Evolutionary conservation across 495 filamentous ascomycete species (phyloP).

Genomic region (Talaromyces adpressus): DNA sequence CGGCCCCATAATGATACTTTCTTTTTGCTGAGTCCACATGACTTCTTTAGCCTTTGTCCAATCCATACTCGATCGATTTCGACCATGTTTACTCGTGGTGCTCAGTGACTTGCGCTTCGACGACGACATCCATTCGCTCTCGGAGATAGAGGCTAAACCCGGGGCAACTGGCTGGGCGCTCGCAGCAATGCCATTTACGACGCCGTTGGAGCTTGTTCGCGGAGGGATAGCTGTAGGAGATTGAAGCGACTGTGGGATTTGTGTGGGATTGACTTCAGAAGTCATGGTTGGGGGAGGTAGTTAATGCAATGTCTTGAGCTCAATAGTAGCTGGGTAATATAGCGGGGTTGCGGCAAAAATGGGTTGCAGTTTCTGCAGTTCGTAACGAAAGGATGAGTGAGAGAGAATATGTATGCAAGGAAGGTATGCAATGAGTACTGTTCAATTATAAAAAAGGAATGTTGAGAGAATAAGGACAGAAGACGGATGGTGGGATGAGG

Average conservation of each 20-base stretch:
- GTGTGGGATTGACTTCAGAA: constrained; percentile 8
- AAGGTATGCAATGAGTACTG: neutral
- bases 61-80: constrained; percentile 40
- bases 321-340: neutral
- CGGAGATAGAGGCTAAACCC: constrained; percentile 46
- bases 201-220: constrained; percentile 59
- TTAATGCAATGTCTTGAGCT: constrained; percentile 6
- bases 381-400: neutral
- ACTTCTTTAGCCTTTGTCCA: constrained; percentile 44
- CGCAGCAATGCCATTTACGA: constrained; percentile 24
- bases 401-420: neutral
- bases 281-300: constrained; percentile 6
- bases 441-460: neutral
- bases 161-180: constrained; percentile 35
- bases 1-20: constrained; percentile 73
- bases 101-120: constrained; percentile 18
- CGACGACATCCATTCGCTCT: constrained; percentile 49
- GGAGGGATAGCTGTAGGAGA: constrained; percentile 67
- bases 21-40: constrained; percentile 64
- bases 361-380: neutral
- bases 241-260: constrained; percentile 26
- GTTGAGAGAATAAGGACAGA: neutral
- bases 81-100: constrained; percentile 19
- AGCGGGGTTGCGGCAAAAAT: neutral
- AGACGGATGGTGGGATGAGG: neutral